A percentile compares a stretch with the other conserved stretches of the same genome.
Conservation (phyloP, 2,329 filamentous ascomycete species). For the Trichophaea hybrida region DNA sequence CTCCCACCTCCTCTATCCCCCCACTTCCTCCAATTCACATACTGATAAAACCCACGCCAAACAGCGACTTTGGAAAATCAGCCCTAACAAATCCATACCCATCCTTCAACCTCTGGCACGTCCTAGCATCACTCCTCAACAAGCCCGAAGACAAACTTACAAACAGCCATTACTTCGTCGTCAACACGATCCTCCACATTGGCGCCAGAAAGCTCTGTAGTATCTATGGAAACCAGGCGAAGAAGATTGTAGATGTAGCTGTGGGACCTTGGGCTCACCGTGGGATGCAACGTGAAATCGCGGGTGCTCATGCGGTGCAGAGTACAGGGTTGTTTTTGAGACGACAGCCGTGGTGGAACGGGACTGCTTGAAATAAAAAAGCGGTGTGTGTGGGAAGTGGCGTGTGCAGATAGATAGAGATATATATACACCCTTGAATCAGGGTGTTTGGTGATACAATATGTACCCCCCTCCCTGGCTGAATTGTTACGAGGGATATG, state of each 20-base stretch:
- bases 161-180: slow-evolving; percentile 57
- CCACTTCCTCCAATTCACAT: not conserved
- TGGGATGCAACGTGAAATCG: not conserved
- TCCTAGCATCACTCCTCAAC: slow-evolving; percentile 62
- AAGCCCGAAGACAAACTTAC: slow-evolving; percentile 52
- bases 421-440: not conserved
- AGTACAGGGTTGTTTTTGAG: not conserved
- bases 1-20: not conserved
- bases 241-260: slow-evolving; percentile 19
- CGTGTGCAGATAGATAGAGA: not conserved
- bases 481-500: not conserved
- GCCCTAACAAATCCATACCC: slow-evolving; percentile 55
- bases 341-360: not conserved
- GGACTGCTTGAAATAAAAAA: not conserved
- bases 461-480: not conserved
- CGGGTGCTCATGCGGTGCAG: not conserved
- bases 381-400: not conserved
- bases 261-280: slow-evolving; percentile 16
- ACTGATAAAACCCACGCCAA: slow-evolving; percentile 31
- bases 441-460: not conserved
- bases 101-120: slow-evolving; percentile 67
- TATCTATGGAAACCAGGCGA: slow-evolving; percentile 54
- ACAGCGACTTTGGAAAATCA: slow-evolving; percentile 60
- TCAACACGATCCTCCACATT: slow-evolving; percentile 57
- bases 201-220: slow-evolving; percentile 61